These are phyloP conservation scores for Boletellus ananas DNA, from an alignment of 768 basidiomycete species.

Conservation along the genomic window DNA sequence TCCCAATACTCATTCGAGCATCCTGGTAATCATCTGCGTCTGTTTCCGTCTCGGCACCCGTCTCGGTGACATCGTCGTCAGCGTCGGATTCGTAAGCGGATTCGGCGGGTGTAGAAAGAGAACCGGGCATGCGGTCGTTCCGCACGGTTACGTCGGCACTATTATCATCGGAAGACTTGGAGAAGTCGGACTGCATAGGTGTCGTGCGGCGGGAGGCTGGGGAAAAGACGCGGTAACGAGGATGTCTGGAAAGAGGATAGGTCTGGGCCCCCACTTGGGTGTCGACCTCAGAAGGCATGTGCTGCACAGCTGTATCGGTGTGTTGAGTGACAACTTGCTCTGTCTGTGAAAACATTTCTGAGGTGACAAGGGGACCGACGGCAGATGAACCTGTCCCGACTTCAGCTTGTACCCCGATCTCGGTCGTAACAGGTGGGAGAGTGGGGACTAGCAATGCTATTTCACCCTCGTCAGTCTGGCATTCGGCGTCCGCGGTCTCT, in stretches of 20 bases:
- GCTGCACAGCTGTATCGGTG: conserved; percentile 49
- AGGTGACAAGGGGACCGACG: conserved; percentile 16
- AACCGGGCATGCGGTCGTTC: conserved; percentile 17
- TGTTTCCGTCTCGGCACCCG: conserved; percentile 64
- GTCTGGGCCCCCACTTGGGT: conserved; percentile 40
- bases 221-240: conserved; percentile 23
- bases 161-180: conserved; percentile 35
- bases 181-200: conserved; percentile 45
- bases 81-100: conserved; percentile 39
- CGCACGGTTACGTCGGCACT: conserved; percentile 36
- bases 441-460: conserved; percentile 28
- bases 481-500: conserved; percentile 58
- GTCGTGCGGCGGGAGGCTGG: conserved; percentile 38
- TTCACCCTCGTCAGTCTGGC: conserved; percentile 57
- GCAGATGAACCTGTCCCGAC: conserved; percentile 15
- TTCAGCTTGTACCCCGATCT: conserved; percentile 43
- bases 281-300: conserved; percentile 31
- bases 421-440: conserved; percentile 28
- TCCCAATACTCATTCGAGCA: conserved; percentile 58
- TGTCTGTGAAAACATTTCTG: conserved; percentile 47
- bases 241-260: conserved; percentile 23
- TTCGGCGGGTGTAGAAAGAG: conserved; percentile 21
- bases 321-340: conserved; percentile 35
- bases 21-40: conserved; percentile 75
- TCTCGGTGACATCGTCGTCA: conserved; percentile 50